phyloP scores from a whole-genome alignment of 768 basidiomycete genomes.

The Russula brevipes region DNA sequence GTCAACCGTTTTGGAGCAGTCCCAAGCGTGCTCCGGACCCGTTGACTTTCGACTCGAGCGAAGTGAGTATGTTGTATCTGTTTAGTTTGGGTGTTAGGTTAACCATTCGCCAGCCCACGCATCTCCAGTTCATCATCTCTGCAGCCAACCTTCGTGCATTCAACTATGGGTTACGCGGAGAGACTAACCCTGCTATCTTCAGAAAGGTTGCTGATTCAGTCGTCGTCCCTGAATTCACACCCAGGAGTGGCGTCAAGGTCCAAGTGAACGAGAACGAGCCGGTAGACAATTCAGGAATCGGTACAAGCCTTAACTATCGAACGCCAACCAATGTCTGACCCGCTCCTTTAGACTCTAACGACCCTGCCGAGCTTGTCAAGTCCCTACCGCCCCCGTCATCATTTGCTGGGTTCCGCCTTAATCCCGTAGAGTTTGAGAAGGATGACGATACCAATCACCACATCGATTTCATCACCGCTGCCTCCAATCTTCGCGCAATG shows the following conservation, averaged over 20 bases:
- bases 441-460: conserved; percentile 98
- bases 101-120: conserved; percentile 54
- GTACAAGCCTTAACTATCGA: conserved; percentile 25
- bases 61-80: conserved; percentile 51
- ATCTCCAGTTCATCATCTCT: conserved; percentile 84
- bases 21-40: conserved; percentile 96
- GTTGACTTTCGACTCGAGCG: conserved; percentile 75
- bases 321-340: neutral
- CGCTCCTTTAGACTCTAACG: conserved; percentile 26
- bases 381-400: conserved; percentile 85
- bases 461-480: conserved; percentile 98
- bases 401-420: conserved; percentile 92
- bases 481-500: conserved; percentile 91
- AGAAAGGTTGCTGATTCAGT: conserved; percentile 79
- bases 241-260: conserved; percentile 85
- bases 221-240: conserved; percentile 88
- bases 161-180: conserved; percentile 95
- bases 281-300: conserved; percentile 45
- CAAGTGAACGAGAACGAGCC: conserved; percentile 94
- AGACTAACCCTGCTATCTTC: conserved; percentile 72
- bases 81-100: conserved; percentile 2
- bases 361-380: conserved; percentile 51
- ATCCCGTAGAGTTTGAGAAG: conserved; percentile 97
- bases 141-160: conserved; percentile 95
- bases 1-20: conserved; percentile 98